phyloP scores from a whole-genome alignment of 768 basidiomycete genomes.

The Symmetrospora coprosmae region DNA sequence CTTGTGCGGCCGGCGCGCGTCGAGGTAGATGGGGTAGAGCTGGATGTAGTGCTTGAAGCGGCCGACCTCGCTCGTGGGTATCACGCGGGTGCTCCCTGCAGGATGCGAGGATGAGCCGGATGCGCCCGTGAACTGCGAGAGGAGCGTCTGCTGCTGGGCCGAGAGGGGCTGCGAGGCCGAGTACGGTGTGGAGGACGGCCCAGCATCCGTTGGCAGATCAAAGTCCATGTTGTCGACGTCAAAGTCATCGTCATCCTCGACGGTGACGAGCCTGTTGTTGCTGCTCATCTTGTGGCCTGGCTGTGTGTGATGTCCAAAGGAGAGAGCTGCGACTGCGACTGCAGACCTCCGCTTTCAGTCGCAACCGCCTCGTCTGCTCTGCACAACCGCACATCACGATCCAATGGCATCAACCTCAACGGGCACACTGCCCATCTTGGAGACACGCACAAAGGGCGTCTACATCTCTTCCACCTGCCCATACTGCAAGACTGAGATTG shows the following conservation, averaged over 20 bases:
- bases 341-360: no score
- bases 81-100: background rate
- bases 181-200: no score
- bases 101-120: background rate
- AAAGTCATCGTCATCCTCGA: conserved; percentile 45
- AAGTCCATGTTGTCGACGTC: conserved; percentile 42
- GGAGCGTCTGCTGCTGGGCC: conserved; percentile 11
- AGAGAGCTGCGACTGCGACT: no score
- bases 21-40: conserved; percentile 88
- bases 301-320: no score
- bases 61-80: background rate
- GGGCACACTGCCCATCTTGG: no score
- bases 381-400: no score
- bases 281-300: no score
- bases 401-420: no score
- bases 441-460: conserved; percentile 1
- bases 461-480: conserved; percentile 21
- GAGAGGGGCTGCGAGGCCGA: background rate
- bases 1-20: conserved; percentile 78
- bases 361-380: no score
- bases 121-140: conserved; percentile 2
- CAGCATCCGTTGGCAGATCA: conserved; percentile 9
- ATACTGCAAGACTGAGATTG: conserved; percentile 27
- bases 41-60: conserved; percentile 12
- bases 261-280: no score